A percentile compares a stretch with the other conserved stretches of the same genome.
phyloP scores from a whole-genome alignment of 306 rosid genomes.

The Hylodesmum podocarpum region DNA sequence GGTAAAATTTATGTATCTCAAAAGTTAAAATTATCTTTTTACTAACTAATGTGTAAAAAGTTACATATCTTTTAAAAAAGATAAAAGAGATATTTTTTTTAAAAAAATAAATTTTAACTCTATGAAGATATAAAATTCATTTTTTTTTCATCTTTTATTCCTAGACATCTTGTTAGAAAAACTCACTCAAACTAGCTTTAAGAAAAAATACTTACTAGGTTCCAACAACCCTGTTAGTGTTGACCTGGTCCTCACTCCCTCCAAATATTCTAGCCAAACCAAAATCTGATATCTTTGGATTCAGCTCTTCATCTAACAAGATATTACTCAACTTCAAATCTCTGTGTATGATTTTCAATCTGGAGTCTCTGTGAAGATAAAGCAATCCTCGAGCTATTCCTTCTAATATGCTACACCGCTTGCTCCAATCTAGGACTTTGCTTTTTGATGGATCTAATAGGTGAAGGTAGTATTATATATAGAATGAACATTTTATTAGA shows the following conservation, averaged over 20 bases:
- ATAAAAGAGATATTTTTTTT: no score
- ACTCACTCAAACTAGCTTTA: no score
- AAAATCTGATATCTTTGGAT: slow-evolving; percentile 28
- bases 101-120: no score
- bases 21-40: no score
- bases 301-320: not conserved
- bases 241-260: not conserved
- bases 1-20: no score
- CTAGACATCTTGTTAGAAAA: no score
- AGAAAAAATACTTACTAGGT: not conserved
- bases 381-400: slow-evolving; percentile 19
- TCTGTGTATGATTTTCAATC: slow-evolving; percentile 19
- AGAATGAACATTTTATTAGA: not conserved
- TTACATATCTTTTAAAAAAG: no score
- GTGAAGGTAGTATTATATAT: not conserved
- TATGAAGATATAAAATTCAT: no score
- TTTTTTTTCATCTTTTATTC: no score
- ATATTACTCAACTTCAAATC: slow-evolving; percentile 23
- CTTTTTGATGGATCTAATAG: not conserved
- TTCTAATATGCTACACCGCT: not conserved
- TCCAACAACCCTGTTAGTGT: slow-evolving; percentile 1
- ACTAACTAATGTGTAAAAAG: no score
- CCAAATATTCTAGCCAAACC: slow-evolving; percentile 23
- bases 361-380: slow-evolving; percentile 24
- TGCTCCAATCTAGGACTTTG: slow-evolving; percentile 10